Conservation (phyloP, 306 rosid genomes). For the Rosa rugosa region DNA sequence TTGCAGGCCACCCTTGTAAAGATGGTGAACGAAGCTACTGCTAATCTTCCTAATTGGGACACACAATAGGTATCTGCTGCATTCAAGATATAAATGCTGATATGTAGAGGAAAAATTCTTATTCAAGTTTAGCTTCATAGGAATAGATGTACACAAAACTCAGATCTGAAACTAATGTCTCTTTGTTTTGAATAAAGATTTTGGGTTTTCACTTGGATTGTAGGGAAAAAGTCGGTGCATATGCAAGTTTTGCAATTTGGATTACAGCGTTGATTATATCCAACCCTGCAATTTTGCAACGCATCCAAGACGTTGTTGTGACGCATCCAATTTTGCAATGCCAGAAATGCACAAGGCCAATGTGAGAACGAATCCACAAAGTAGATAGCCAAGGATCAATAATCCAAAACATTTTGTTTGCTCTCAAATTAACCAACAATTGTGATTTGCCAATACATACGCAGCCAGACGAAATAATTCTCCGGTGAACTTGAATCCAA, state of each 20-base stretch:
- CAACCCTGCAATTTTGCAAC: neutral
- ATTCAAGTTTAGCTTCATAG: neutral
- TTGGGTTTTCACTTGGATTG: slow-evolving; percentile 4
- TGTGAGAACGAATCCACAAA: slow-evolving; percentile 13
- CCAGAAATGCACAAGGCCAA: neutral
- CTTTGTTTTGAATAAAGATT: neutral
- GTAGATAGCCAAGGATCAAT: slow-evolving; percentile 9
- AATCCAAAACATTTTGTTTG: slow-evolving; percentile 18
- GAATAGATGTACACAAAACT: slow-evolving; percentile 17
- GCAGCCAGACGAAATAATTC: neutral
- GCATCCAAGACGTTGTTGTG: too few relatives aligned
- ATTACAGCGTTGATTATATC: neutral
- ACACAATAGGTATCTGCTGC: slow-evolving; percentile 27
- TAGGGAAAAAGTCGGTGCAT: neutral
- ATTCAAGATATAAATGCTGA: neutral
- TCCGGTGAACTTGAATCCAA: slow-evolving; percentile 15
- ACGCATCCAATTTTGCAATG: neutral
- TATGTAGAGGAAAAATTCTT: slow-evolving; percentile 2
- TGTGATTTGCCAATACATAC: slow-evolving; percentile 19
- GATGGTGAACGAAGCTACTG: slow-evolving; percentile 89
- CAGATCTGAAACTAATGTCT: neutral
- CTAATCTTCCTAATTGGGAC: slow-evolving; percentile 80
- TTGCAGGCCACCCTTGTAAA: slow-evolving; percentile 82
- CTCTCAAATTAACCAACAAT: slow-evolving; percentile 23
- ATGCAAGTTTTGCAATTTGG: neutral